phyloP scores from a whole-genome alignment of 2,329 filamentous ascomycete species.

The Macrophomina pseudophaseolina region DNA sequence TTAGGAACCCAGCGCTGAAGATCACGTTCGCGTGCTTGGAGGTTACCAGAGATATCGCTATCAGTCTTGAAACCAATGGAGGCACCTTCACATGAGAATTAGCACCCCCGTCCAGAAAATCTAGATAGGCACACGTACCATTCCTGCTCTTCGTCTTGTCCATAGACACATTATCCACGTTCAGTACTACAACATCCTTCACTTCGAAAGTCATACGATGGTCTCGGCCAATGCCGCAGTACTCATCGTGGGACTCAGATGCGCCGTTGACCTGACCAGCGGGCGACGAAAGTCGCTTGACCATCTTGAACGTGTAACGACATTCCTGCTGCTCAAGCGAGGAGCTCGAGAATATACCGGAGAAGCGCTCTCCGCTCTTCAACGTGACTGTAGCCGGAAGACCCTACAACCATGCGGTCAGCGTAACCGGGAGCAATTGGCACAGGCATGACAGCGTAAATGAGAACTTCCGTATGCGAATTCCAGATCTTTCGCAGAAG shows the following conservation, averaged over 20 bases:
- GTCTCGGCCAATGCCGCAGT: slow-evolving; percentile 54
- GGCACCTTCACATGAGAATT: slow-evolving; percentile 58
- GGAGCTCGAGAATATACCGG: slow-evolving; percentile 65
- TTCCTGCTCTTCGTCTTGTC: slow-evolving; percentile 61
- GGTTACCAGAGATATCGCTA: slow-evolving; percentile 79
- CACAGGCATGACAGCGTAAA: not conserved
- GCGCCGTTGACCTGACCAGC: slow-evolving; percentile 54
- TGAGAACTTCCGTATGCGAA: not conserved
- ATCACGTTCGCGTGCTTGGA: slow-evolving; percentile 71
- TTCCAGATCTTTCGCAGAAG: not conserved
- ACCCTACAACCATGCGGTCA: slow-evolving; percentile 52
- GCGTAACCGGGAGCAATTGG: not conserved
- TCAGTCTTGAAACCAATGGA: slow-evolving; percentile 81
- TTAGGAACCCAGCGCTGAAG: slow-evolving; percentile 83
- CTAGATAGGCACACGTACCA: slow-evolving; percentile 51
- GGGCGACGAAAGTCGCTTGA: slow-evolving; percentile 55
- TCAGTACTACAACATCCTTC: slow-evolving; percentile 64
- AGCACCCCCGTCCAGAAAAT: not conserved
- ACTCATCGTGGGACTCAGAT: slow-evolving; percentile 47
- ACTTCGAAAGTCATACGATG: slow-evolving; percentile 65
- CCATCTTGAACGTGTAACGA: slow-evolving; percentile 69
- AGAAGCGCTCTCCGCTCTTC: slow-evolving; percentile 65
- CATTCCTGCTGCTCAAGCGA: slow-evolving; percentile 58
- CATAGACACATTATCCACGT: slow-evolving; percentile 58
- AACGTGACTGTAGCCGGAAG: slow-evolving; percentile 60